Base-by-base conservation (phyloP, 2,329 filamentous ascomycete species). In the Fusarium nurragi region DNA sequence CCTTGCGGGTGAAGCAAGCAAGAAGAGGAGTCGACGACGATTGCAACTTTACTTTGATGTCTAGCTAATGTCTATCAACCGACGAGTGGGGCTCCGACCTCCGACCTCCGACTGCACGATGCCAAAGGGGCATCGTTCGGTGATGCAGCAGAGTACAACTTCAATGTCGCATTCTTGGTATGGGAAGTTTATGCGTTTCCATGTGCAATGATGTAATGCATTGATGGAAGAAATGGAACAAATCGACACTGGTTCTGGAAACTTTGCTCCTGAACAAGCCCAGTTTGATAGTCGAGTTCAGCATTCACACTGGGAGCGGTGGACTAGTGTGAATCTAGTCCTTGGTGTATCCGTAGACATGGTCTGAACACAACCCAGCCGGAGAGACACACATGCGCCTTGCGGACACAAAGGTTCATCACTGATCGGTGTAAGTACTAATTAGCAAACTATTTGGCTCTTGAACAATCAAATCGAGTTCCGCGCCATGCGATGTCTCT, bases 51-150 rank as follows among this genome's bases (percentile, higher is more conserved):
- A 49, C 25, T 40, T 18, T 19, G 18, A 30, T 19, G 25, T 22
- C 19, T 32, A 50, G 22, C 3, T 37, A 40, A 46, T 54, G 46
- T 28, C 32, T 34, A 38, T 39, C 28, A 40, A 28, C 34, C 28
- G 18, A 37, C 21, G 40, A 45, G 45, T 46, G 43, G 60, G 60
- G 45, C 37, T 46, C 54, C 51, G 30, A 54, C 48, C 54, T 51
- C 54, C 43, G 52, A 53, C 53, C 66, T n/a, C n/a, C n/a, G n/a
- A n/a, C n/a, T n/a, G n/a, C n/a, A n/a, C 64, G 32, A 49, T 52
- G 40, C 19, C 34, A 43, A 53, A n/a, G n/a, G 44, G 57, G 12
- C n/a, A 36, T 46, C 21, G 38, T 22, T 54, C 16, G 48, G 49
- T 43, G 50, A 55, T 64, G n/a, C 32, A 34, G 32, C 32, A 56